These are phyloP conservation scores for Kappamyces sp. DNA, from an alignment of 192 early-diverging fungal species.

Conservation along the genomic window DNA sequence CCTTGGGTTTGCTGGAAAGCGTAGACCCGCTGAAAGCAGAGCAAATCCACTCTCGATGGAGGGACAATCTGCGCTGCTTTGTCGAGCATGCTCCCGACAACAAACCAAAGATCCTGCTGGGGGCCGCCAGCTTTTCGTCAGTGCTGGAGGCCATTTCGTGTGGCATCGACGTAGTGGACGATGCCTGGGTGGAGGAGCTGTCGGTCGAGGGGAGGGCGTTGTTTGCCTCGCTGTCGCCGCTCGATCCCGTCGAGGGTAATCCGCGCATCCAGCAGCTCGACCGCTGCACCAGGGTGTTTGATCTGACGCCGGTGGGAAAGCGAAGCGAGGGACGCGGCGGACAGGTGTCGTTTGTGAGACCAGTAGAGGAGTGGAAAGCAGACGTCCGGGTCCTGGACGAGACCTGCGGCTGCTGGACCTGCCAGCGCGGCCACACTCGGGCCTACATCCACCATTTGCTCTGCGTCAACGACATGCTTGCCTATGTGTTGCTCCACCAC, in stretches of 20 bases:
- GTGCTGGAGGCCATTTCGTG: neutral
- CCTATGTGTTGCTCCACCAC: conserved; percentile 1
- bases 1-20: neutral
- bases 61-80: neutral
- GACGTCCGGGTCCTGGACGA: neutral
- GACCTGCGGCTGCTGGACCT: conserved; percentile 2
- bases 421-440: conserved; percentile 3
- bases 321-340: neutral
- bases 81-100: neutral
- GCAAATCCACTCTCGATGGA: neutral
- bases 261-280: neutral
- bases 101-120: conserved; percentile 11
- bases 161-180: neutral
- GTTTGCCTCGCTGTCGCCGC: neutral
- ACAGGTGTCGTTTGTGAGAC: neutral
- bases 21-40: neutral
- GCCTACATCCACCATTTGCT: conserved; percentile 14
- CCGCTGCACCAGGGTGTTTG: neutral
- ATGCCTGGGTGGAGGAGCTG: conserved; percentile 8
- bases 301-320: neutral
- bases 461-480: conserved; percentile 8
- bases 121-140: neutral
- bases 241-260: neutral
- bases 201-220: neutral
- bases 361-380: conserved; percentile 1